Conservation (phyloP, 2,329 filamentous ascomycete species). For the Huntiella abstrusa region DNA sequence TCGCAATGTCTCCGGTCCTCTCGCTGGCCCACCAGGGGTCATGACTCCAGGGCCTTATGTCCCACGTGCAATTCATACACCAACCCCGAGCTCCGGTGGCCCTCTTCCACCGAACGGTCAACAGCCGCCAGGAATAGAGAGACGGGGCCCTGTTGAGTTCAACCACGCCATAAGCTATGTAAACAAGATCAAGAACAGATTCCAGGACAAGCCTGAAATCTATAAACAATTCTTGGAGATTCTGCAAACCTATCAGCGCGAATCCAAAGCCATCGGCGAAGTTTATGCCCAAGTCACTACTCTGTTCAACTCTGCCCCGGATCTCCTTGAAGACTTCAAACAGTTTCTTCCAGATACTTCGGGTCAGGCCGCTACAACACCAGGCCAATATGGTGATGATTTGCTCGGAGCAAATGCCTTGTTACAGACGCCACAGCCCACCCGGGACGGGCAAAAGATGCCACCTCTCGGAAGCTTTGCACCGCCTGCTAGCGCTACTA, state of each 20-base stretch:
- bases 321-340: conserved; percentile 94
- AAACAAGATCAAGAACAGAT: conserved; percentile 99
- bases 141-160: conserved; percentile 88
- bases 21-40: conserved; percentile 10
- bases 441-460: conserved; percentile 53
- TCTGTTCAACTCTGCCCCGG: conserved; percentile 80
- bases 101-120: conserved; percentile 43
- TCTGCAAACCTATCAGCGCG: conserved; percentile 89
- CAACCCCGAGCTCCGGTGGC: conserved; percentile 36
- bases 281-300: conserved; percentile 94
- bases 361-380: conserved; percentile 31
- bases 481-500: conserved; percentile 57
- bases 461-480: conserved; percentile 93
- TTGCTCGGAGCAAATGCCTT: conserved; percentile 28
- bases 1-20: conserved; percentile 13
- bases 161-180: conserved; percentile 99
- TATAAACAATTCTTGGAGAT: conserved; percentile 99
- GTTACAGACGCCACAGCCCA: conserved; percentile 35
- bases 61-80: conserved; percentile 37
- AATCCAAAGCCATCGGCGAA: conserved; percentile 96
- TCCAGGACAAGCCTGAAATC: conserved; percentile 89
- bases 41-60: conserved; percentile 21
- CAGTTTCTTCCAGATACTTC: conserved; percentile 88
- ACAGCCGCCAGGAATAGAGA: conserved; percentile 49
- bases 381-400: conserved; percentile 41